Base-by-base conservation (phyloP, 306 rosid genomes). In the Myrica gale region DNA sequence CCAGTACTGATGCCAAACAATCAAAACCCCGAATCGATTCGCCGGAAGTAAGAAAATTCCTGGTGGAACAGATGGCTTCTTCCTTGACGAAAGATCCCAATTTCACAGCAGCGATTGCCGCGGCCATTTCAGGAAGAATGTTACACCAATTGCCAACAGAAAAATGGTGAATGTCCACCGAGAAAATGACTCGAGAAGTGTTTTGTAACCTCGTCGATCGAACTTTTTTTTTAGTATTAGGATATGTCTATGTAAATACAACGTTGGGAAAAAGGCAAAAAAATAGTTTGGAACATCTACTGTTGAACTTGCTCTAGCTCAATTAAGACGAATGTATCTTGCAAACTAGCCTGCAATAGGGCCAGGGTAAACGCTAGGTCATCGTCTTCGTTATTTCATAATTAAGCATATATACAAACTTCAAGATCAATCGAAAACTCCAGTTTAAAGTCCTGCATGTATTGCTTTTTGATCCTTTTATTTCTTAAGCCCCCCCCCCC, bases 21-120 rank as follows among this genome's bases (percentile, higher is more conserved):
- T 41, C 84, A 5, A 83, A 81, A 76, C 79, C 87, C 9, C 88
- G 70, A 74, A 78, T 50, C 5, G 90, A 90, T 42, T 78, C 90
- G 17, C 85, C 93, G 3, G 90, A 89, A 71, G 75, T 88, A 26
- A 85, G 84, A 1, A 84, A 90, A 69, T 68, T 88, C 70, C 76
- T 92, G 89, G 98, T 96, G 68, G 96, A 96, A 21, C 96, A 92
- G 79, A 96, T 96, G 99, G 98, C 98, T 46, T 82, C 93, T 76
- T 96, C 99, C 4, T 84, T 96, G 85, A 96, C 97, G 20, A 96
- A 87, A 19, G 99, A 96, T 77, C 99, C 99, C 60, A 87, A 86
- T 55, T 96, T 96, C 86, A 96, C 97, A 61, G 89, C 93, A 80
- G 98, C 98, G 69, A 88, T 96, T 53, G 90, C 88, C 53, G 98